Evolutionary conservation across 805 yeast genomes (phyloP).

Genomic region (Monosporozyma solicola): DNA sequence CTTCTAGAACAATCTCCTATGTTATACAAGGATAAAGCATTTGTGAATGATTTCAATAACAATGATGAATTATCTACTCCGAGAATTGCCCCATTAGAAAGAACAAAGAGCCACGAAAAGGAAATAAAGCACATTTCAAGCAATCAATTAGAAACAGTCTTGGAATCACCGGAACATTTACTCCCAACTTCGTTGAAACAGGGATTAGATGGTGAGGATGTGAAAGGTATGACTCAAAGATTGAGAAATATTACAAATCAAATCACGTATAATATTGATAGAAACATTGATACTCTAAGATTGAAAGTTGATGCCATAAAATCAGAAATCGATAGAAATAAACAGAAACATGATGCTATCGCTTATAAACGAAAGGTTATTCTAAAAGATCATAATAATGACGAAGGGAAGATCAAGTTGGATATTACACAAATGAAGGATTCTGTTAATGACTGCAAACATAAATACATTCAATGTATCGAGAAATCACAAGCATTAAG

Average conservation of each 20-base stretch:
- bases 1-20: constrained; percentile 20
- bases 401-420: not conserved
- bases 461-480: constrained; percentile 25
- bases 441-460: constrained; percentile 6
- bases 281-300: not conserved
- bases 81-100: not conserved
- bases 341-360: not conserved
- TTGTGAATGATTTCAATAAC: not conserved
- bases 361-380: not conserved
- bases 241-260: constrained; percentile 1
- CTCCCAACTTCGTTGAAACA: not conserved
- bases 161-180: not conserved
- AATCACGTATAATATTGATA: constrained; percentile 1
- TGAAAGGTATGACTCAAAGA: not conserved
- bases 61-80: not conserved
- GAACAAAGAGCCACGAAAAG: not conserved
- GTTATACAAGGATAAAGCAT: constrained; percentile 30
- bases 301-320: not conserved
- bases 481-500: constrained; percentile 60
- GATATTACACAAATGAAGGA: constrained; percentile 3
- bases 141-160: not conserved
- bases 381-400: not conserved
- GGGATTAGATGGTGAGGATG: not conserved
- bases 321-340: not conserved
- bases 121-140: not conserved